Percentiles rank a stretch among this genome's conserved stretches.
phyloP scores from a whole-genome alignment of 2,329 filamentous ascomycete genomes.

The Pseudogymnoascus verrucosus region DNA sequence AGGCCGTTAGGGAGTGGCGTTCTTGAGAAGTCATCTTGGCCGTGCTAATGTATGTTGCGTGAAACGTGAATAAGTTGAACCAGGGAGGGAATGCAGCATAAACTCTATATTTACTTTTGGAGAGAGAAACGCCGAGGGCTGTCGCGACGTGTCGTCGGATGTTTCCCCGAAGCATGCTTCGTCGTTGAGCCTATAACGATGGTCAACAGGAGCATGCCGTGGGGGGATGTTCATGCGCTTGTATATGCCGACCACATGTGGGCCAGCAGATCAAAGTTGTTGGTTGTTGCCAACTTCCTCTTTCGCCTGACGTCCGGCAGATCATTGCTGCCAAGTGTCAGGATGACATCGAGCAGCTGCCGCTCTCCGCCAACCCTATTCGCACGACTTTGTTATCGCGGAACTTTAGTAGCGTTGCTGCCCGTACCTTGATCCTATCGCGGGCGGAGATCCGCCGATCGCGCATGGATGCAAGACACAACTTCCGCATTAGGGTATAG shows the following conservation, averaged over 20 bases:
- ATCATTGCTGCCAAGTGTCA: not conserved
- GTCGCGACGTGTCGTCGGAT: not conserved
- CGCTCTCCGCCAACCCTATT: constrained; percentile 7
- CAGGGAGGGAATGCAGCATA: not conserved
- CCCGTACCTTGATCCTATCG: not conserved
- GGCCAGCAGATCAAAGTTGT: not conserved
- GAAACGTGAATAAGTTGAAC: not conserved
- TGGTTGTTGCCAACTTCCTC: constrained; percentile 1
- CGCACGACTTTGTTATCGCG: not conserved
- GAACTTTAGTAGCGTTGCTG: not conserved
- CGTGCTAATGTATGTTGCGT: not conserved
- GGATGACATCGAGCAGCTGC: not conserved
- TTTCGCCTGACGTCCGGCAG: not conserved
- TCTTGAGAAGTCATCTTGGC: constrained; percentile 1
- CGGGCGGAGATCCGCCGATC: not conserved
- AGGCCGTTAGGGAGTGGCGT: not conserved
- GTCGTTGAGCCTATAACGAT: not conserved
- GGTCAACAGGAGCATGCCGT: not conserved
- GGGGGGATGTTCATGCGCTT: not conserved
- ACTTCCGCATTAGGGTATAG: not conserved
- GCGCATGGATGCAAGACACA: constrained; percentile 5
- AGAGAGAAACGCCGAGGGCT: not conserved
- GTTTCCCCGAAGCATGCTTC: not conserved
- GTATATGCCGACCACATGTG: constrained; percentile 1
- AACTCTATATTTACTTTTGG: constrained; percentile 2